These are phyloP conservation scores for Kodamaea alishanica DNA, from an alignment of 1,139 yeast genomes.

Conservation along the genomic window DNA sequence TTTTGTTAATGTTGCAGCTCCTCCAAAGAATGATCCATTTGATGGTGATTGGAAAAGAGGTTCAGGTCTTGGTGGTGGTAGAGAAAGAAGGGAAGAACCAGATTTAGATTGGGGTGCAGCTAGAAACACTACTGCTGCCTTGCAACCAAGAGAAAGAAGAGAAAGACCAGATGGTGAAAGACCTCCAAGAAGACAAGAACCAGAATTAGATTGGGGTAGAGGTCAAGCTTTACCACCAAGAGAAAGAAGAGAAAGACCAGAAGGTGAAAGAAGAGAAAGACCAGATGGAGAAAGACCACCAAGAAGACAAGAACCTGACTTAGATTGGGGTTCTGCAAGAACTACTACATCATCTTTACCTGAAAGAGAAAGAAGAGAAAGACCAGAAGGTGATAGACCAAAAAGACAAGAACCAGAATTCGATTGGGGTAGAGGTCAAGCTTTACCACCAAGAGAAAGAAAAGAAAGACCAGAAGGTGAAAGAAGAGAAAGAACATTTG, in stretches of 20 bases:
- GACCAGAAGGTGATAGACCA: constrained; percentile 33
- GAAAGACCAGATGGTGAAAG: constrained; percentile 15
- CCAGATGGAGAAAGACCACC: constrained; percentile 27
- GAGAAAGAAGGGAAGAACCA: constrained; percentile 41
- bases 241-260: constrained; percentile 12
- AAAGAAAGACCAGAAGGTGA: constrained; percentile 14
- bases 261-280: constrained; percentile 9
- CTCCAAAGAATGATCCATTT: constrained; percentile 50
- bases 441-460: constrained; percentile 25
- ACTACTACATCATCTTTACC: constrained; percentile 29
- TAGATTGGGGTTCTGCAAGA: constrained; percentile 39
- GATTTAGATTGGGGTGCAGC: constrained; percentile 62
- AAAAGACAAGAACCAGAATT: constrained; percentile 30
- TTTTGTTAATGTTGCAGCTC: constrained; percentile 88
- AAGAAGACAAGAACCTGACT: constrained; percentile 27
- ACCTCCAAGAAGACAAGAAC: constrained; percentile 31
- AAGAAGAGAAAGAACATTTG: constrained; percentile 13
- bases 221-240: constrained; percentile 21
- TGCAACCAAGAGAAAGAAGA: constrained; percentile 39
- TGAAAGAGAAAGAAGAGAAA: constrained; percentile 38
- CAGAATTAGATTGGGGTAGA: constrained; percentile 46
- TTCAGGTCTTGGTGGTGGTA: constrained; percentile 27
- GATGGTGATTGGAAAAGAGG: constrained; percentile 50
- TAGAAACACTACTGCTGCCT: constrained; percentile 33
- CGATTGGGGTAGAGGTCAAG: constrained; percentile 33